Evolutionary conservation across 345 rosid genomes (phyloP).

Genomic region (Odontarrhena argentea): DNA sequence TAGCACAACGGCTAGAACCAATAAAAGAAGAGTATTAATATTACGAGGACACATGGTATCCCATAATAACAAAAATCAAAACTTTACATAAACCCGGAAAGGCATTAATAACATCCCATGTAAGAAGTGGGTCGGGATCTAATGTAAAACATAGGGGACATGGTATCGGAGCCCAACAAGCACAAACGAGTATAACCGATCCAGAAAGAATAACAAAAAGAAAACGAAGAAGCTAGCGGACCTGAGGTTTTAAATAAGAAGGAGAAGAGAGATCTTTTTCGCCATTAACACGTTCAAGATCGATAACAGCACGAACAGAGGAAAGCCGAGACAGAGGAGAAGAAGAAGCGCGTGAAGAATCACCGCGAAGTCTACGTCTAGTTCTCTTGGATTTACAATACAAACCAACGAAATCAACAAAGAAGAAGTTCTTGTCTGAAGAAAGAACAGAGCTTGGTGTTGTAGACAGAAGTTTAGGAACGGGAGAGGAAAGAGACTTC

Average conservation of each 20-base stretch:
- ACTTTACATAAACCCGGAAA: too few species aligned
- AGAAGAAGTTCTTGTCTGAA: constrained; percentile 44
- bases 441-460: constrained; percentile 51
- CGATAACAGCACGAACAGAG: constrained; percentile 58
- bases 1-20: too few species aligned
- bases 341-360: constrained; percentile 27
- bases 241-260: constrained; percentile 54
- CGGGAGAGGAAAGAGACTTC: constrained; percentile 55
- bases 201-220: background rate
- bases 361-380: constrained; percentile 55
- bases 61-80: too few species aligned
- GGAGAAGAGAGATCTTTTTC: constrained; percentile 36
- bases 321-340: constrained; percentile 42
- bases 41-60: too few species aligned
- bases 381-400: constrained; percentile 49
- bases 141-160: too few species aligned
- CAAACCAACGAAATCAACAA: constrained; percentile 74
- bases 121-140: too few species aligned
- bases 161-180: too few species aligned
- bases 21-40: too few species aligned
- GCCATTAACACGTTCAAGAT: constrained; percentile 41
- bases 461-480: constrained; percentile 54
- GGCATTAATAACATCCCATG: too few species aligned
- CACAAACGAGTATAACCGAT: too few species aligned
- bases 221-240: constrained; percentile 15